Conservation (phyloP, 441 rosid species). For the Jatropha multifida region DNA sequence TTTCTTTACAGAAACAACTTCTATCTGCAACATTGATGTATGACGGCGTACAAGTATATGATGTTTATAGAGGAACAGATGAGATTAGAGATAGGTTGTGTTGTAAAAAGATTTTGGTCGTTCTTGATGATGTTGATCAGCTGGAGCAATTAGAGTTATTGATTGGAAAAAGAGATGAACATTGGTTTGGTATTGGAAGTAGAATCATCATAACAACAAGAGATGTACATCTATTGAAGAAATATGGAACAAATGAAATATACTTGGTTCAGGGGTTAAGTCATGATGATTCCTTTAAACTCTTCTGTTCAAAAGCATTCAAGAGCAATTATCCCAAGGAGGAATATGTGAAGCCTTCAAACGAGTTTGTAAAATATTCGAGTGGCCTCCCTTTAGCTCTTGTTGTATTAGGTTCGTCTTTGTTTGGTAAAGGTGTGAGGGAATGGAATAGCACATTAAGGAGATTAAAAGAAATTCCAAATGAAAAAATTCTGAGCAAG, state of each 20-base stretch:
- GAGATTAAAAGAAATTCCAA: slow-evolving; percentile 16
- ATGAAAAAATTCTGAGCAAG: slow-evolving; percentile 1
- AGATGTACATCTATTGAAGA: slow-evolving; percentile 17
- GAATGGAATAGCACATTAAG: slow-evolving; percentile 8
- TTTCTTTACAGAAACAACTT: slow-evolving; percentile 5
- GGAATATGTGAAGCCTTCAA: neutral
- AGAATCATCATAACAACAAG: slow-evolving; percentile 27
- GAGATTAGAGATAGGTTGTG: slow-evolving; percentile 3
- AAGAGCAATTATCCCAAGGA: neutral
- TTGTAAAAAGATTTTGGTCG: slow-evolving; percentile 1
- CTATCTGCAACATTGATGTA: slow-evolving; percentile 1
- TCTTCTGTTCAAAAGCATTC: too few species aligned
- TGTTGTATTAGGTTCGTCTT: slow-evolving; percentile 4
- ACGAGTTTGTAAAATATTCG: neutral
- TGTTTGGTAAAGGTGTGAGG: neutral
- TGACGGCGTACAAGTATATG: neutral
- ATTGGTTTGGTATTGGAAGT: slow-evolving; percentile 28
- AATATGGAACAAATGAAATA: slow-evolving; percentile 10
- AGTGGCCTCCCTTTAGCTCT: slow-evolving; percentile 17
- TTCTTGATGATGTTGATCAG: slow-evolving; percentile 24
- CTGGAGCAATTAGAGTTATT: slow-evolving; percentile 11
- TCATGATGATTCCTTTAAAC: neutral
- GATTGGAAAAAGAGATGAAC: slow-evolving; percentile 4
- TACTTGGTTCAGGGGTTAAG: slow-evolving; percentile 10
- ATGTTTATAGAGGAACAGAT: neutral